Percentiles rank a stretch among this genome's conserved stretches.
Evolutionary conservation across 306 rosid genomes (phyloP).

Genomic region (Aeschynomene evenia): DNA sequence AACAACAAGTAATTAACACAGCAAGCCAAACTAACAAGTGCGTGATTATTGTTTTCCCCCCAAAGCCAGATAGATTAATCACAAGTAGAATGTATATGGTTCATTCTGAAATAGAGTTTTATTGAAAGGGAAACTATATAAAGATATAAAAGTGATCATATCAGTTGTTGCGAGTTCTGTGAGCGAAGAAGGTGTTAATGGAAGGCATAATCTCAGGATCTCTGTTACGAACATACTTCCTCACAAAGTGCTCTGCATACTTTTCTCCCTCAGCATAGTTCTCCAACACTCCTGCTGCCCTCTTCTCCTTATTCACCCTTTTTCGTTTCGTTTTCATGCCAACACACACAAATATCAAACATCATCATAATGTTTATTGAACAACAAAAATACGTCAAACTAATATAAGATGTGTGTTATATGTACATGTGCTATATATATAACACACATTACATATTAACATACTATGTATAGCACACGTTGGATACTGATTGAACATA

Average conservation of each 20-base stretch:
- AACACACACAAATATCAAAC: not conserved
- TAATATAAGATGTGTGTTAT: too few relatives aligned
- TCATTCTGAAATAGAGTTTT: not conserved
- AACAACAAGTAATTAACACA: not conserved
- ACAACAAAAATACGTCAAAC: too few relatives aligned
- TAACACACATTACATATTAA: too few relatives aligned
- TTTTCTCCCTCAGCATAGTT: conserved; percentile 79
- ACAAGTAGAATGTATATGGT: not conserved
- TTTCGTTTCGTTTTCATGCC: too few relatives aligned
- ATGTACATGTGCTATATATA: too few relatives aligned
- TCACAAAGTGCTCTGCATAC: conserved; percentile 63
- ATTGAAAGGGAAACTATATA: not conserved
- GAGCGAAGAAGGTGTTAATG: conserved; percentile 63
- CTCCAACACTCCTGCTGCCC: conserved; percentile 72
- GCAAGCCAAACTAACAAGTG: too few relatives aligned
- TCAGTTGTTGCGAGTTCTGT: conserved; percentile 25
- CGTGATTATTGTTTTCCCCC: not conserved
- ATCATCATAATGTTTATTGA: too few relatives aligned
- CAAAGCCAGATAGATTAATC: not conserved
- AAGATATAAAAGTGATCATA: too few relatives aligned
- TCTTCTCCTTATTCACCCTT: conserved; percentile 61
- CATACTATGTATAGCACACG: too few relatives aligned
- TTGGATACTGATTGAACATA: too few relatives aligned
- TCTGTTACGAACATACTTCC: conserved; percentile 72
- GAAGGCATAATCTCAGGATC: conserved; percentile 76